Base-by-base conservation (phyloP, 768 basidiomycete species). In the Leccinum truebloodii region DNA sequence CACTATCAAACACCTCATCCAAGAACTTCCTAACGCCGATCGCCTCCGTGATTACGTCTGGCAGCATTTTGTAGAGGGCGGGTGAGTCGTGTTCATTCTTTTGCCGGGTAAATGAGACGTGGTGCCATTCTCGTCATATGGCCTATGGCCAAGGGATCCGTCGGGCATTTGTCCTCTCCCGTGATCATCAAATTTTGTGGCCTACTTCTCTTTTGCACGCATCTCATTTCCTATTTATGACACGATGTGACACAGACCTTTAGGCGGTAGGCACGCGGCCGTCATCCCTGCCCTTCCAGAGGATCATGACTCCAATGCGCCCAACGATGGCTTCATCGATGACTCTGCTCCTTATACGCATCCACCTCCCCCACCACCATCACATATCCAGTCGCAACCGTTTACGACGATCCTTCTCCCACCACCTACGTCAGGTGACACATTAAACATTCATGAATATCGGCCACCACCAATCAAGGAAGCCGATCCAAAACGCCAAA, bases 1-100 rank as follows among this genome's bases (percentile, higher is more conserved):
- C 69, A 89, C 89, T 4, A 92, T 94, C 78, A 94, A 93, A 76
- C 89, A 91, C 68, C 81, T 94, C 39, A 91, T 94, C n/a, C 92
- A 94, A 73, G 88, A 92, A 73, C 79, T 94, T 16, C 85, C 87
- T 6, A 83, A 84, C 59, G 87, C 92, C 14, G 83, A 88, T 71
- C 77, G 83, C 50, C 72, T 93, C 59, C 80, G 84, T 65, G 87
- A 91, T 75, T 94, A 94, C 70, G 90, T 92, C 30, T 92, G 90
- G 90, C 91, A 94, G 71, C 83, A 86, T 61, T 94, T 92, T 70
- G 80, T 86, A 9, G 92, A 94, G 74, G 92, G 92, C 77, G 91
- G 90, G 87, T 90, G 75, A 81, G 89, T 84, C 60, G 55, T 14
- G 49, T 61, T 59, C 55, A 24, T 2, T 24, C 24, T 24, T 24